These are phyloP conservation scores for Pythium biforme DNA, from an alignment of 352 stramenopile genomes.

Conservation along the genomic window DNA sequence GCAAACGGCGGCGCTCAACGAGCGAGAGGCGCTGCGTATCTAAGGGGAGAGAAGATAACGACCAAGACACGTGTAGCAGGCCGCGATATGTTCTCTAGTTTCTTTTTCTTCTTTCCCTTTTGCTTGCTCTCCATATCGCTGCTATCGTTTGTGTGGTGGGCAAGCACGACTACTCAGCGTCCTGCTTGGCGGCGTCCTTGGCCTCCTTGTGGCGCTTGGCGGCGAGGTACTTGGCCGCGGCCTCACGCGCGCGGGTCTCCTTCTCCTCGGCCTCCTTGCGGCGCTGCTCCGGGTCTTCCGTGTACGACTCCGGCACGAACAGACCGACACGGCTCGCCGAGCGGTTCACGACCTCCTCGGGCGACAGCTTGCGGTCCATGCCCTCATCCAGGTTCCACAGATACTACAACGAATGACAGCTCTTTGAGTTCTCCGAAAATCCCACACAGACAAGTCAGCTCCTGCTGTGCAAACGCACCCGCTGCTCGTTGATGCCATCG, in stretches of 20 bases:
- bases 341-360: slow-evolving; percentile 72
- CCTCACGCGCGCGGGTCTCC: slow-evolving; percentile 31
- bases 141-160: too few species aligned
- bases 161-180: background rate
- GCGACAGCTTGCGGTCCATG: slow-evolving; percentile 60
- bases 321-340: slow-evolving; percentile 77
- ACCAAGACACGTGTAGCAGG: too few species aligned
- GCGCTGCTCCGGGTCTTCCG: slow-evolving; percentile 46
- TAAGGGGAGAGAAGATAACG: too few species aligned
- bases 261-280: slow-evolving; percentile 25
- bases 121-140: background rate
- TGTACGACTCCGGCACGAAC: slow-evolving; percentile 74
- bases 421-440: too few species aligned
- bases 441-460: too few species aligned
- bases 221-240: slow-evolving; percentile 54
- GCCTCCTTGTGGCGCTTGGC: slow-evolving; percentile 49
- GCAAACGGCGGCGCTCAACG: slow-evolving; percentile 44
- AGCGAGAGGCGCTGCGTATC: slow-evolving; percentile 30
- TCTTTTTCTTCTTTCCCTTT: slow-evolving; percentile 17
- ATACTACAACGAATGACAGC: slow-evolving; percentile 30
- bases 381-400: slow-evolving; percentile 77
- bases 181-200: slow-evolving; percentile 15
- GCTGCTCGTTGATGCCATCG: slow-evolving; percentile 69
- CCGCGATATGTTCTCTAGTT: too few species aligned
- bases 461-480: slow-evolving; percentile 36